These are phyloP conservation scores for Colletotrichum nymphaeae DNA, from an alignment of 2,329 filamentous ascomycete genomes.

Conservation along the genomic window DNA sequence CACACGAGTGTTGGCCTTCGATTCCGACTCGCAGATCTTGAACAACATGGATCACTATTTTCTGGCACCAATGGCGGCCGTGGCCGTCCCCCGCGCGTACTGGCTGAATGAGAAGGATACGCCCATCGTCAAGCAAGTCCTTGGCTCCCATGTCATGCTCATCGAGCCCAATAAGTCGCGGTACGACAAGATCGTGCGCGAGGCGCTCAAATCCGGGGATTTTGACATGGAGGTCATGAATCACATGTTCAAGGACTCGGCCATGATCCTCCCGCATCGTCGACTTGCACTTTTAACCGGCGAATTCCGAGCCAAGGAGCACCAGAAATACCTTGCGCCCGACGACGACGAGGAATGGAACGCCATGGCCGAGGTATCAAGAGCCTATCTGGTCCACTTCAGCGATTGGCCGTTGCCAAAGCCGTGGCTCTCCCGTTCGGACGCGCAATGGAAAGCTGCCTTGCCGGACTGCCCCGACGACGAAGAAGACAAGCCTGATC, in stretches of 20 bases:
- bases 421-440: slow-evolving; percentile 49
- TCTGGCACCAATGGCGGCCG: slow-evolving; percentile 67
- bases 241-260: slow-evolving; percentile 66
- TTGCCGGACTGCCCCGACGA: slow-evolving; percentile 12
- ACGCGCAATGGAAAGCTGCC: slow-evolving; percentile 25
- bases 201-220: slow-evolving; percentile 48
- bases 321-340: slow-evolving; percentile 57
- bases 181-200: slow-evolving; percentile 51
- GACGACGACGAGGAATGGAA: slow-evolving; percentile 68
- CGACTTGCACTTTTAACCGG: slow-evolving; percentile 70
- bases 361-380: slow-evolving; percentile 59
- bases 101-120: slow-evolving; percentile 70
- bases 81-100: slow-evolving; percentile 79
- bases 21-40: slow-evolving; percentile 74
- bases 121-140: slow-evolving; percentile 50
- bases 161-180: slow-evolving; percentile 56
- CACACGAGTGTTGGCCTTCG: slow-evolving; percentile 56
- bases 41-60: slow-evolving; percentile 78
- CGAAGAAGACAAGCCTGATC: not conserved
- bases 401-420: slow-evolving; percentile 79
- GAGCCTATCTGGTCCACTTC: slow-evolving; percentile 77
- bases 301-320: slow-evolving; percentile 68
- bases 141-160: slow-evolving; percentile 65
- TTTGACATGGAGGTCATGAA: slow-evolving; percentile 79
- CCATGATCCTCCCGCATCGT: slow-evolving; percentile 72